Evolutionary conservation across 306 rosid genomes (phyloP).

Genomic region (Oemleria cerasiformis): DNA sequence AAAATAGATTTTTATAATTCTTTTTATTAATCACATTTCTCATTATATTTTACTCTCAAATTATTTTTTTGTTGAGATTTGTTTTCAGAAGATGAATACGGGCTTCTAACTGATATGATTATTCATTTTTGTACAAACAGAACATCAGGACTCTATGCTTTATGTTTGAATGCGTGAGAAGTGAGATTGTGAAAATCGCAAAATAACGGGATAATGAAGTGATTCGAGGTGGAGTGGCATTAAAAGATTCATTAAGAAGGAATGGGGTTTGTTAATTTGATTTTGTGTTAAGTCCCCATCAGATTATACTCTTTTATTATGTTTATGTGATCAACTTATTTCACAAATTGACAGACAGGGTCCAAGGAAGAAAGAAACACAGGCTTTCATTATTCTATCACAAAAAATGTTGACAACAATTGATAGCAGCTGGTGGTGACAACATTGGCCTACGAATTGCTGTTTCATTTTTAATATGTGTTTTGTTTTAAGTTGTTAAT

Average conservation of each 20-base stretch:
- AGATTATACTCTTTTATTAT: not conserved
- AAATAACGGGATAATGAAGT: too few species aligned
- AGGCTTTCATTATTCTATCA: not conserved
- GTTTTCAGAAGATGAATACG: too few species aligned
- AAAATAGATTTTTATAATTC: not conserved
- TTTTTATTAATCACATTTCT: not conserved
- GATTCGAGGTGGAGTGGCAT: too few species aligned
- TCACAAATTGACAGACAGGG: not conserved
- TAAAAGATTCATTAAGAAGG: too few species aligned
- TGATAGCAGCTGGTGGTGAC: not conserved
- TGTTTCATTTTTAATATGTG: not conserved
- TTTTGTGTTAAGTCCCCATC: constrained; percentile 5
- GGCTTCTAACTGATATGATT: too few species aligned
- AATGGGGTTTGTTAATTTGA: too few species aligned
- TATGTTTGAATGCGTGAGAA: too few species aligned
- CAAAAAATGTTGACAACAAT: not conserved
- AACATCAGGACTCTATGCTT: too few species aligned
- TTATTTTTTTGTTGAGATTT: too few species aligned
- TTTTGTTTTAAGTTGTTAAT: too few species aligned
- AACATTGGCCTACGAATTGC: not conserved
- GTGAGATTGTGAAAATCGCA: too few species aligned
- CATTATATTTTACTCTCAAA: not conserved
- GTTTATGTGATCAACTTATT: not conserved
- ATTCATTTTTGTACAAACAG: too few species aligned
- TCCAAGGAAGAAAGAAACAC: not conserved